Conservation (phyloP, 2,329 filamentous ascomycete species). For the Paramyrothecium sp. region DNA sequence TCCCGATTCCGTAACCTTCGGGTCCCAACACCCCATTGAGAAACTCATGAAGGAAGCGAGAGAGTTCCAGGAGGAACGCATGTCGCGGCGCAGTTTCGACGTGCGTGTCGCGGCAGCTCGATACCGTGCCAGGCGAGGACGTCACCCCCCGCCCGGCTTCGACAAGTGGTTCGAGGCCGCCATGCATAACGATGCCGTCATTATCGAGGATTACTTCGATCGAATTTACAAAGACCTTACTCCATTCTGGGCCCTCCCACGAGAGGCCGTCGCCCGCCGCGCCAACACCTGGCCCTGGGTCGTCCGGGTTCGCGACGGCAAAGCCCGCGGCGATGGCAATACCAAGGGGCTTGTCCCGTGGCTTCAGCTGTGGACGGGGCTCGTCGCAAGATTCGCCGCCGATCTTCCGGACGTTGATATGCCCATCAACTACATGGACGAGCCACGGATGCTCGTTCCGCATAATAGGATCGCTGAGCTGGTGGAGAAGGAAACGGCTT, state of each 20-base stretch:
- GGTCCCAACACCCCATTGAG: slow-evolving; percentile 47
- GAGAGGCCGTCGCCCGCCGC: slow-evolving; percentile 33
- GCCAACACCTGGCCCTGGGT: slow-evolving; percentile 43
- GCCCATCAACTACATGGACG: slow-evolving; percentile 64
- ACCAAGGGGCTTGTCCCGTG: slow-evolving; percentile 39
- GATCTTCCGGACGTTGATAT: slow-evolving; percentile 65
- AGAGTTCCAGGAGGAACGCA: slow-evolving; percentile 35
- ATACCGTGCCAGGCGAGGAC: slow-evolving; percentile 55
- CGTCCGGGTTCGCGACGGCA: slow-evolving; percentile 47
- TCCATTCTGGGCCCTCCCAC: slow-evolving; percentile 58
- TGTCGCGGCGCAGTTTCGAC: slow-evolving; percentile 44
- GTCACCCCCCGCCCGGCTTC: slow-evolving; percentile 65
- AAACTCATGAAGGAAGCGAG: slow-evolving; percentile 46
- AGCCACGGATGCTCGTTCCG: slow-evolving; percentile 60
- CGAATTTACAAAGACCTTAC: slow-evolving; percentile 62
- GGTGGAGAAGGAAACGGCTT: slow-evolving; percentile 44
- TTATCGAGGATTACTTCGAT: slow-evolving; percentile 64
- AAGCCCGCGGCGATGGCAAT: slow-evolving; percentile 37
- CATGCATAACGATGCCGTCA: slow-evolving; percentile 46
- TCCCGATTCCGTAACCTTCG: slow-evolving; percentile 16
- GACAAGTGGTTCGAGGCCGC: slow-evolving; percentile 59
- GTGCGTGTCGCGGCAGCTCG: slow-evolving; percentile 51
- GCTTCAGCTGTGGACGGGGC: slow-evolving; percentile 45
- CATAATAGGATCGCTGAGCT: slow-evolving; percentile 54
- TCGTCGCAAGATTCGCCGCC: slow-evolving; percentile 50